Evolutionary conservation across 2,329 filamentous ascomycete species (phyloP).

Genomic region (Whalleya microplaca): DNA sequence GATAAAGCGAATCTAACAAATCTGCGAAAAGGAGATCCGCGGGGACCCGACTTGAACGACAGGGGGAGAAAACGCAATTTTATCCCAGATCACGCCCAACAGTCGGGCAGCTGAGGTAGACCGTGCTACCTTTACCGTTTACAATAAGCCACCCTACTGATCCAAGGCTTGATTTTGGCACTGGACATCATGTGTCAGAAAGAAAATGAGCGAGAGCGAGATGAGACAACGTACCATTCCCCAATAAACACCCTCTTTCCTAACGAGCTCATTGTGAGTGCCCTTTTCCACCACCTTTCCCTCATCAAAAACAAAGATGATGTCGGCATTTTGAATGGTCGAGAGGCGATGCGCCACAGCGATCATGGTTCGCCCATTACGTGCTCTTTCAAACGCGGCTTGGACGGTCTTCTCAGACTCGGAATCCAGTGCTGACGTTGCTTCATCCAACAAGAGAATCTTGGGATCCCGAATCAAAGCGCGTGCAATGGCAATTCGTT

Average conservation of each 20-base stretch:
- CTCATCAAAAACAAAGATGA: slow-evolving; percentile 74
- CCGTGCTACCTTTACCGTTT: not conserved
- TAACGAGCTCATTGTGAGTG: slow-evolving; percentile 51
- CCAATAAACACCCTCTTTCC: slow-evolving; percentile 53
- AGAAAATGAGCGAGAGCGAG: not conserved
- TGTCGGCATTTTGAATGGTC: slow-evolving; percentile 73
- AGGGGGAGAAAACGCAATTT: no score
- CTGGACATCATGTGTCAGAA: slow-evolving; percentile 39
- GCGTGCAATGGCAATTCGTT: slow-evolving; percentile 69
- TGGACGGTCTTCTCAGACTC: slow-evolving; percentile 57
- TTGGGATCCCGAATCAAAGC: slow-evolving; percentile 65
- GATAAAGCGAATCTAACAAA: not conserved
- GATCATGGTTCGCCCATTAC: slow-evolving; percentile 64
- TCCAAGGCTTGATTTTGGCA: slow-evolving; percentile 60
- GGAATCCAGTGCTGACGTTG: slow-evolving; percentile 67
- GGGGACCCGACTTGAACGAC: no score
- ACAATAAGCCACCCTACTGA: slow-evolving; percentile 36
- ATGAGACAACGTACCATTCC: slow-evolving; percentile 51
- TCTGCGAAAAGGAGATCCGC: no score
- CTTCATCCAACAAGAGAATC: slow-evolving; percentile 70
- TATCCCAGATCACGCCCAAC: no score
- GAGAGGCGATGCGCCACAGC: slow-evolving; percentile 75
- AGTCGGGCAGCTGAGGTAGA: not conserved
- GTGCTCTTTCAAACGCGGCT: slow-evolving; percentile 64
- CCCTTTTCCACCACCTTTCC: slow-evolving; percentile 57